Evolutionary conservation across 768 basidiomycete genomes (phyloP).

Genomic region (Lactifluus pinguis): DNA sequence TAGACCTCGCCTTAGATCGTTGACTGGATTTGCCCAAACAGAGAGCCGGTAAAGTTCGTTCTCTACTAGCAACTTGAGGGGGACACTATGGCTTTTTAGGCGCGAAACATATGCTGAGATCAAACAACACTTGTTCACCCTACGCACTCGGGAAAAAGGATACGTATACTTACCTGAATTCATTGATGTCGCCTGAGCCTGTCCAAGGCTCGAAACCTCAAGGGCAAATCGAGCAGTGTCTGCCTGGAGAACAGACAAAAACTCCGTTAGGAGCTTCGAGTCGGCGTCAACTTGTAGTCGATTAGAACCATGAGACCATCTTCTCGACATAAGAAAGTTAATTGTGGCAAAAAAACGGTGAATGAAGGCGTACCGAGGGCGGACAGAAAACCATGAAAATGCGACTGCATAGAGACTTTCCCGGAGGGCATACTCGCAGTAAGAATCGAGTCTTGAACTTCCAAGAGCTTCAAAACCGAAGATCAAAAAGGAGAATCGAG

Average conservation of each 20-base stretch:
- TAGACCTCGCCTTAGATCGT: constrained; percentile 58
- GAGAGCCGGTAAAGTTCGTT: constrained; percentile 80
- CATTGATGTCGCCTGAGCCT: constrained; percentile 32
- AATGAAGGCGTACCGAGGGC: constrained; percentile 65
- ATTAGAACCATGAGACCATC: constrained; percentile 96
- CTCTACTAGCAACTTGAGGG: constrained; percentile 79
- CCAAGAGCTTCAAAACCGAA: constrained; percentile 91
- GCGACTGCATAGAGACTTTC: constrained; percentile 71
- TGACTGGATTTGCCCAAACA: constrained; percentile 87
- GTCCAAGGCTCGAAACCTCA: constrained; percentile 54
- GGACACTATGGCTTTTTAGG: constrained; percentile 59
- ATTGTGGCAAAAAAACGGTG: background rate
- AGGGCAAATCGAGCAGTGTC: constrained; percentile 57
- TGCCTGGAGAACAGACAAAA: constrained; percentile 64
- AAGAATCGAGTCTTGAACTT: constrained; percentile 77
- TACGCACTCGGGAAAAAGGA: constrained; percentile 23
- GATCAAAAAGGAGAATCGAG: constrained; percentile 80
- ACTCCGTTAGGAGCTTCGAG: constrained; percentile 78
- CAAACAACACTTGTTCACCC: constrained; percentile 30
- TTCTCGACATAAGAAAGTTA: constrained; percentile 25
- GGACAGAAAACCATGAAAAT: constrained; percentile 87
- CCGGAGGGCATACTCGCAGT: constrained; percentile 68
- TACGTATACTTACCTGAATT: constrained; percentile 26
- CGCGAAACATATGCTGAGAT: constrained; percentile 36
- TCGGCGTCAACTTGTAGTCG: constrained; percentile 86